These are phyloP conservation scores for Sporothrix schenckii DNA, from an alignment of 2,329 filamentous ascomycete species.

Conservation along the genomic window DNA sequence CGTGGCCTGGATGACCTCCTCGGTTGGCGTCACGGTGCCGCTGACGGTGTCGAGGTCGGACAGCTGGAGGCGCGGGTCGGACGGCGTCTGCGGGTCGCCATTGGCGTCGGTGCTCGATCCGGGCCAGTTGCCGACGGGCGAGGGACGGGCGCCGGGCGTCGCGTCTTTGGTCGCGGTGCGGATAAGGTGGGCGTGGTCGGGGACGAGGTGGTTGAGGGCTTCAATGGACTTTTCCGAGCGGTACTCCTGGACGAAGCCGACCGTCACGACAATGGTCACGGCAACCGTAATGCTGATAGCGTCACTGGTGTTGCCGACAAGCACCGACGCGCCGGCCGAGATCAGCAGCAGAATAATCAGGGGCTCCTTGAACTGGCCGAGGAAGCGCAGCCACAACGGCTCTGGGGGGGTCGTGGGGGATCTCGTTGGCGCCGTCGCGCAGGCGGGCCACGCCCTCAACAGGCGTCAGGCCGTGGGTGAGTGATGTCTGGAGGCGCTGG, in stretches of 20 bases:
- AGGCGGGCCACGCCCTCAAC: conserved; percentile 80
- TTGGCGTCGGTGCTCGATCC: conserved; percentile 42
- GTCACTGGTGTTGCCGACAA: conserved; percentile 93
- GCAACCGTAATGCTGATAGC: conserved; percentile 93
- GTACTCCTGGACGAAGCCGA: conserved; percentile 97
- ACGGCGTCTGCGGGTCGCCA: not conserved
- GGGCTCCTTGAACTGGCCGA: conserved; percentile 96
- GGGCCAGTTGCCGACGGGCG: conserved; percentile 52
- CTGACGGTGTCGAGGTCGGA: conserved; percentile 40
- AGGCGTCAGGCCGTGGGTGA: conserved; percentile 77
- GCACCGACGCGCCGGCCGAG: conserved; percentile 82
- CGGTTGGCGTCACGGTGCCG: conserved; percentile 59
- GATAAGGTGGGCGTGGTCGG: conserved; percentile 94
- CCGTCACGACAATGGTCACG: conserved; percentile 93
- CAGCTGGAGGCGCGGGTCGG: not conserved
- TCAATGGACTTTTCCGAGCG: conserved; percentile 96
- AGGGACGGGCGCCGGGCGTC: conserved; percentile 41
- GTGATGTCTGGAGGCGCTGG: conserved; percentile 76
- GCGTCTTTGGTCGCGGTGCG: conserved; percentile 55
- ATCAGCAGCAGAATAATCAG: conserved; percentile 88
- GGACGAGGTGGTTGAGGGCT: conserved; percentile 88
- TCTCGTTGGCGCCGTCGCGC: conserved; percentile 85
- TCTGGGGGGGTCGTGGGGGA: conserved; percentile 90
- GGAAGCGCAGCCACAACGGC: conserved; percentile 89
- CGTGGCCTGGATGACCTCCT: conserved; percentile 67